Evolutionary conservation across 805 yeast species (phyloP), one percentile per base, ranked within the genome.

Genomic region (Ogataea parapolymorpha): DNA sequence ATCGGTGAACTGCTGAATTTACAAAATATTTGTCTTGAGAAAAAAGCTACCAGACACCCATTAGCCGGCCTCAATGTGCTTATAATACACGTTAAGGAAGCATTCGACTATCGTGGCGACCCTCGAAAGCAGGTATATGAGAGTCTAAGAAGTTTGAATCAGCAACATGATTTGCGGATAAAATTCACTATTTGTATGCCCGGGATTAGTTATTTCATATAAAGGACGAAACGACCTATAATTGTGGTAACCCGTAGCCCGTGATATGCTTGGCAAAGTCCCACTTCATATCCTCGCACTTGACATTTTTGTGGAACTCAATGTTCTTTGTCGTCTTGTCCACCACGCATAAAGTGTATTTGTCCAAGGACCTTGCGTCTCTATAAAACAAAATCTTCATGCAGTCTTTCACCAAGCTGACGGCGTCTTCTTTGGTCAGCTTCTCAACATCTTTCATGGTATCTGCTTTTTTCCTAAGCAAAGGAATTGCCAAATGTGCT

Each of bases 311-410:
- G 38, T 45, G 49, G 38, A 61, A 48, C 53, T 85, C 86, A 51
- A 85, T 70, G 39, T 71, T 70, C 51, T 85, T 75, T 32, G 72
- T 72, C 32, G 75, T 77, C 44, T 78, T 76, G 39, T 80, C 82
- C 44, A 93, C 72, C 13, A 88, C 79, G 10, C 91, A 90, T 53
- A 91, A 61, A 0, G 91, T 74, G 65, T 84, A 93, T 58, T 82
- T 84, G 62, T 93, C 95, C 47, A 85, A 68, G 14, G 96, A 86
- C 58, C 99, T 80, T 2, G 97, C 98, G 62, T 93, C 99, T 65
- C 99, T 79, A 71, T 93, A 93, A 64, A 82, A 93, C 50, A 93
- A 74, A 12, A 93, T 95, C 66, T 86, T 88, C 97, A 93, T 89
- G 55, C 91, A 79, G 59, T 90, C 87, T 56, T 77, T 74, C 29